These are phyloP conservation scores for Candida methanosorbosa DNA, from an alignment of 805 yeast species.

Conservation along the genomic window DNA sequence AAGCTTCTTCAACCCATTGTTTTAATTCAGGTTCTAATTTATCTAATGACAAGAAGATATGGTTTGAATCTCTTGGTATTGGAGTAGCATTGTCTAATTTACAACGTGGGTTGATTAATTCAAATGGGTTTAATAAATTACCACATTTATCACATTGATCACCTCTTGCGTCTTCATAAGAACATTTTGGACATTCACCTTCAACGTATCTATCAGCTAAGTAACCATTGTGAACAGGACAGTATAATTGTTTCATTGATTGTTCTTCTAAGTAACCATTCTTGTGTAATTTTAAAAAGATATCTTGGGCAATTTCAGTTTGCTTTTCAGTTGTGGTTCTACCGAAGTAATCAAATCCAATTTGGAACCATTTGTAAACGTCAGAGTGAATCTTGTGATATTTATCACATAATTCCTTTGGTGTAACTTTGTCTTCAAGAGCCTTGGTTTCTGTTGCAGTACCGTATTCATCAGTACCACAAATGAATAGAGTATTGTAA, in stretches of 20 bases:
- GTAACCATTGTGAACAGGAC: conserved; percentile 84
- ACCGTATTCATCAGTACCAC: conserved; percentile 99
- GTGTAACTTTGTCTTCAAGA: conserved; percentile 83
- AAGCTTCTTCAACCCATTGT: conserved; percentile 63
- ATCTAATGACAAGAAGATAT: conserved; percentile 75
- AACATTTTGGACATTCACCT: conserved; percentile 95
- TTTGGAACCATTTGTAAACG: conserved; percentile 95
- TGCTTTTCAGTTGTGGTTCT: conserved; percentile 90
- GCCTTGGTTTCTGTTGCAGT: conserved; percentile 99
- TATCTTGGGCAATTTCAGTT: conserved; percentile 93
- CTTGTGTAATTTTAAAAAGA: conserved; percentile 66
- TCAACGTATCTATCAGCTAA: conserved; percentile 96
- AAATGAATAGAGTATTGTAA: conserved; percentile 74
- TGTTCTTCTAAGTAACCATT: conserved; percentile 81
- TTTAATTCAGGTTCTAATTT: conserved; percentile 71
- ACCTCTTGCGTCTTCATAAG: conserved; percentile 95
- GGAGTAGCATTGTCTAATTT: conserved; percentile 84
- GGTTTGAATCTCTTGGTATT: conserved; percentile 71
- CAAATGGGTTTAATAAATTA: conserved; percentile 78
- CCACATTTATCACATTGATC: conserved; percentile 99
- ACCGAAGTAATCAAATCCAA: conserved; percentile 91
- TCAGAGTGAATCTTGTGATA: conserved; percentile 79
- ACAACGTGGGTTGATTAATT: conserved; percentile 91
- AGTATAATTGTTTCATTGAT: conserved; percentile 81
- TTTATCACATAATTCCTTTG: conserved; percentile 84